Evolutionary conservation across 2,329 filamentous ascomycete genomes (phyloP).

Genomic region (Sarocladiaceae sp.): DNA sequence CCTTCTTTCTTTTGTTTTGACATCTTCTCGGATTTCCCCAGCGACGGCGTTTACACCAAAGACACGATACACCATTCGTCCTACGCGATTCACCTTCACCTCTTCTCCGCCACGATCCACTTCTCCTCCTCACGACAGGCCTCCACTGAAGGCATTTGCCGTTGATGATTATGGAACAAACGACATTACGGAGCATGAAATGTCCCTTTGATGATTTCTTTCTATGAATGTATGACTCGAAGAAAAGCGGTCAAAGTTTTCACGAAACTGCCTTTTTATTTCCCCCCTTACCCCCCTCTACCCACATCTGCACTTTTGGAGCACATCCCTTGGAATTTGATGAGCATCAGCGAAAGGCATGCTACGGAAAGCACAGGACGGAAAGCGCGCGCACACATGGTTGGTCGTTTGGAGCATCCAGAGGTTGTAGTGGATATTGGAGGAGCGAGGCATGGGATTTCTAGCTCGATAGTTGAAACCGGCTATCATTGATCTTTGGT

Average conservation of each 20-base stretch:
- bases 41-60: conserved; percentile 9
- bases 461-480: too few species aligned
- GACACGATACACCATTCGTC: conserved; percentile 5
- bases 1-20: conserved; percentile 23
- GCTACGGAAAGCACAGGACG: conserved; percentile 8
- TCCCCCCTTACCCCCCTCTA: background rate
- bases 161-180: conserved; percentile 19
- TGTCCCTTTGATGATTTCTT: conserved; percentile 30
- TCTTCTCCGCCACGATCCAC: background rate
- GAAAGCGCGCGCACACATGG: conserved; percentile 1
- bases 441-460: background rate
- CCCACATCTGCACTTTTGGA: background rate
- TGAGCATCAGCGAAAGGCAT: conserved; percentile 16
- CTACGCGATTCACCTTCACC: background rate
- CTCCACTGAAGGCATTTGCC: conserved; percentile 16
- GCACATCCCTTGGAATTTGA: conserved; percentile 8
- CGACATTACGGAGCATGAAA: conserved; percentile 25
- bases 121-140: conserved; percentile 10
- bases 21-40: conserved; percentile 16
- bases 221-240: conserved; percentile 36
- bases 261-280: conserved; percentile 7
- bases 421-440: conserved; percentile 1
- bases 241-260: conserved; percentile 20
- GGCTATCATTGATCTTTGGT: too few species aligned
- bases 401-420: too few species aligned